Percentiles rank a stretch among this genome's conserved stretches.
Conservation (phyloP, 108 stramenopile genomes). For the Nitzschia palea region DNA sequence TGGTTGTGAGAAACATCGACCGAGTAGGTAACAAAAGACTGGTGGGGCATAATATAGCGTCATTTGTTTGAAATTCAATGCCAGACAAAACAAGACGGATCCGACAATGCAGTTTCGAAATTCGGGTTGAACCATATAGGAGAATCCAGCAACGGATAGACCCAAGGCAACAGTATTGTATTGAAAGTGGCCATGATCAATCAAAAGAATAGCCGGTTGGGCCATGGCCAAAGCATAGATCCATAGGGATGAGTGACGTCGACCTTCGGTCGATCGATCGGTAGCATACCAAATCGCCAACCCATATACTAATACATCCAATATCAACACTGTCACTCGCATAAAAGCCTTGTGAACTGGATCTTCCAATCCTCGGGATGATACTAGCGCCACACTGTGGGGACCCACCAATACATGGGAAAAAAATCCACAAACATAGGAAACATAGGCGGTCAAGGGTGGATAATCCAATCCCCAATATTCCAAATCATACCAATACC, state of each 20-base stretch:
- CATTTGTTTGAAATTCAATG: slow-evolving; percentile 98
- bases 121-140: slow-evolving; percentile 46
- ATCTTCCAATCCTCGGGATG: slow-evolving; percentile 86
- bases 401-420: slow-evolving; percentile 60
- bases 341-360: slow-evolving; percentile 76
- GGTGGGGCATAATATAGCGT: slow-evolving; percentile 93
- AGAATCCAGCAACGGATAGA: slow-evolving; percentile 72
- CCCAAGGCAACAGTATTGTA: slow-evolving; percentile 93
- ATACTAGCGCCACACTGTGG: slow-evolving; percentile 54
- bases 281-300: slow-evolving; percentile 47
- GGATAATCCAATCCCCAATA: slow-evolving; percentile 98
- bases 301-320: slow-evolving; percentile 65
- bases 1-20: slow-evolving; percentile 55
- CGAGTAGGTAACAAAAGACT: slow-evolving; percentile 85
- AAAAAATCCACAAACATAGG: slow-evolving; percentile 59
- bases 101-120: slow-evolving; percentile 61
- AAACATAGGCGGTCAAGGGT: slow-evolving; percentile 89
- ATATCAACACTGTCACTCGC: slow-evolving; percentile 67
- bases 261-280: background rate
- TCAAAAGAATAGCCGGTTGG: slow-evolving; percentile 82
- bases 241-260: slow-evolving; percentile 14
- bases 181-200: slow-evolving; percentile 98
- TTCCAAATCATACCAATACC: slow-evolving; percentile 89
- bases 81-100: slow-evolving; percentile 72
- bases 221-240: slow-evolving; percentile 43